Base-by-base conservation (phyloP, 192 early-diverging fungal genomes). In the Backusella tuberculispora region DNA sequence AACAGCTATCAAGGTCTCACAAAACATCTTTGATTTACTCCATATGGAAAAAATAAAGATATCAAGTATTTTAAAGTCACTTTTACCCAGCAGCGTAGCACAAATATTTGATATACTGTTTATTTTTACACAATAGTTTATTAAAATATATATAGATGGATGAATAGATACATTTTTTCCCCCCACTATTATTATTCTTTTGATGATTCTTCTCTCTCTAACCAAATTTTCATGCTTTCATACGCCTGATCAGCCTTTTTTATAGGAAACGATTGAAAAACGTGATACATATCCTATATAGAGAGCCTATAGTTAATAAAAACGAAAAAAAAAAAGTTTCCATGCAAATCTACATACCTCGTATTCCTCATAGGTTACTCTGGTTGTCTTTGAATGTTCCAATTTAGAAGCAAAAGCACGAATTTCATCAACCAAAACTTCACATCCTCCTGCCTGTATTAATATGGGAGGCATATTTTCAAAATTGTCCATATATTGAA, bases 361-460 rank as follows among this genome's bases (percentile, higher is more conserved):
- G 37, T 76, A 76, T 8, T 71, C 45, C 40, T 76, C 75, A 41
- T 71, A 45, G 6, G 64, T 69, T 17, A 71, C 46, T 21, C 43
- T 44, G 5, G 69, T 71, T 21, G 48, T 63, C 15, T 71, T 76
- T 26, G 69, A 76, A 15, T 38, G 19, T 56, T 60, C 45, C n/a
- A 76, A 64, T 6, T 42, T 44, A 15, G 44, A 47, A 29, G 56
- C 75, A 34, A 76, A 64, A 24, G 48, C 38, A 19, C 78, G 73
- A 63, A 84, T 83, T 66, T 87, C 86, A 29, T 87, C 86, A 0
- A 48, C 64, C 6, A 87, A 70, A 1, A 80, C 73, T 26, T 87
- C 86, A 13, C 72, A 74, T 9, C 80, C 84, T 13, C 86, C 86
- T 42, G 81, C 83, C 71, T 87, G 86, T 50, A 87, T 81, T 45